Base-by-base conservation (phyloP, 2,329 filamentous ascomycete genomes). In the Hymenoscyphus occultus region DNA sequence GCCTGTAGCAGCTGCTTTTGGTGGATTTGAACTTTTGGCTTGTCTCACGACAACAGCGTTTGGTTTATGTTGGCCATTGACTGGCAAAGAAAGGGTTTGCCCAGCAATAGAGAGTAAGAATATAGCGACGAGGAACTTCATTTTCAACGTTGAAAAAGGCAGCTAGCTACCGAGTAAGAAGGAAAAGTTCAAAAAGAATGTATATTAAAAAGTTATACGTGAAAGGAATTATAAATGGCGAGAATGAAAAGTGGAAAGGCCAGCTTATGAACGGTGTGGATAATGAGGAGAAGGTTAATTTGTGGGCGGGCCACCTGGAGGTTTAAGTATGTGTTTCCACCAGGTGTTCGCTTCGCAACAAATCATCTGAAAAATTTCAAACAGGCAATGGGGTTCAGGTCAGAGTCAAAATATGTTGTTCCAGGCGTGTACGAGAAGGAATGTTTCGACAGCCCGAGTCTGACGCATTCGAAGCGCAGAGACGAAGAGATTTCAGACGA, bases 111-210 rank as follows among this genome's bases (percentile, higher is more conserved):
- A 64, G 31, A 70, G 64, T 22, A 63, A 60, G 40, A 58, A 65
- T 19, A 69, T 54, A 45, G 62, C 40, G 59, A 61, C 14, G 19
- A 64, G n/a, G 62, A 70, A 67, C 66, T 66, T 67, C 69, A 69
- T 70, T 51, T 54, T 68, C 64, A 66, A 59, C 39, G 64, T 65
- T 35, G 19, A 64, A 39, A 64, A 39, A 42, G 39, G 51, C 62
- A 48, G 35, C 48, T 31, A 28, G 56, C 35, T 58, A 48, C 57
- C 12, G 3, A 28, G 22, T 28, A 54, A 54, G 45, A 54, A 54
- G 22, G 12, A 22, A 54, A 54, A 54, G 19, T 1, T 51, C 12
- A 12, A 54, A 54, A 54, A 5, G 48, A 54, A 13, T 54, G 48
- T 10, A 28, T 54, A 54, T 54, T 54, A 54, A 22, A 54, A 54